These are phyloP conservation scores for Neltuma alba DNA, from an alignment of 306 rosid species.

Conservation along the genomic window DNA sequence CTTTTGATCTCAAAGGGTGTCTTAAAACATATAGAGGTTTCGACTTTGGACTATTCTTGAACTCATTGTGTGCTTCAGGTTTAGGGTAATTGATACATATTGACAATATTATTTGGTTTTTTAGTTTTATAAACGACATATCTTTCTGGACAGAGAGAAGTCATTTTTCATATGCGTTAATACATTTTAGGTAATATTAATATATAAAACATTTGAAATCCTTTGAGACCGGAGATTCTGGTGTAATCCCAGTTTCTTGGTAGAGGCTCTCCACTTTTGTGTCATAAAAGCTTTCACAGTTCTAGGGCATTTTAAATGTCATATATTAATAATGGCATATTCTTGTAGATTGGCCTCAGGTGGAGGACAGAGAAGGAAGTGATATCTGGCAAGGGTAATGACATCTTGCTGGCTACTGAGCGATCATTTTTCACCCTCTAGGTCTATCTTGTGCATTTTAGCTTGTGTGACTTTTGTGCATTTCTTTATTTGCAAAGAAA, in stretches of 20 bases:
- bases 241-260: conserved; percentile 17
- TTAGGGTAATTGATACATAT: conserved; percentile 5
- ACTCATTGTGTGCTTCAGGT: conserved; percentile 11
- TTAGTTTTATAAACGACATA: neutral
- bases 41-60: conserved; percentile 9
- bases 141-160: neutral
- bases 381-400: conserved; percentile 85
- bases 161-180: conserved; percentile 3
- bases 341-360: conserved; percentile 83
- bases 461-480: conserved; percentile 11
- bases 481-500: neutral
- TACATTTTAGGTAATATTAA: neutral
- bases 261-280: conserved; percentile 4
- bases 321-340: conserved; percentile 36
- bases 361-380: conserved; percentile 98
- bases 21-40: neutral
- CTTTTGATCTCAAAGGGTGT: conserved; percentile 11
- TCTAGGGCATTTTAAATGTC: conserved; percentile 17
- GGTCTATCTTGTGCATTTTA: conserved; percentile 7
- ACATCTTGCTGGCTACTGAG: conserved; percentile 29
- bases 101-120: conserved; percentile 7
- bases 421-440: neutral
- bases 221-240: conserved; percentile 3
- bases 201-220: conserved; percentile 3
- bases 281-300: neutral